Evolutionary conservation across 192 early-diverging fungal genomes (phyloP), one percentile per base, ranked within the genome.

Genomic region (Backusella morwellensis): DNA sequence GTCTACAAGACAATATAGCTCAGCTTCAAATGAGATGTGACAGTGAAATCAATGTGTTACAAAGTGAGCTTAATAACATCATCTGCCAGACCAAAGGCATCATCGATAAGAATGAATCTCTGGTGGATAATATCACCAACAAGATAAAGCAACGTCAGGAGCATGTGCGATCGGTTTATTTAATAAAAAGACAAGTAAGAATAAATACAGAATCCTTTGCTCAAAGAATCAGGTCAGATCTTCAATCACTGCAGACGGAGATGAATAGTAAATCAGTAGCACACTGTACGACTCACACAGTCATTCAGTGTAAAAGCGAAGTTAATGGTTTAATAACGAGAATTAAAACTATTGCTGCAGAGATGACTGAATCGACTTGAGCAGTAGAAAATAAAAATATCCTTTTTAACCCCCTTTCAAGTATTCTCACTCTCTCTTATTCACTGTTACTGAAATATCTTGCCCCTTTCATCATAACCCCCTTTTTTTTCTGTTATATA

Each of bases 241-340:
- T 69, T 8, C 26, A 78, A 32, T 35, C 40, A 19, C 66, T 78
- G 8, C 41, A 35, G 26, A 54, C 72, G 17, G 66, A 78, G 38
- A 66, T 78, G 9, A 42, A 59, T 29, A 21, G 19, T 35, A 63
- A 72, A 68, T 17, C 66, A 40, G 63, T 34, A 29, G 5, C 36
- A 14, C 23, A 41, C 1, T 74, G 73, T 34, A 74, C 42, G 15
- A 26, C 26, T 8, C 36, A 34, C 11, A 36, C 54, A 36, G 68
- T 41, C 35, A 68, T 42, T 11, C 71, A 78, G 26, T 78, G 77
- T 63, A 26, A 72, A 41, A 72, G 50, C 17, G 70, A 78, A 35
- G 77, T 78, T 6, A 73, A 72, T 52, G 66, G 66, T 9, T 26
- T 78, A 67, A 66, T 78, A 41, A 70, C 36, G 12, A 70, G 35